Base-by-base conservation (phyloP, 2,329 filamentous ascomycete genomes). In the Onygenales sp. region DNA sequence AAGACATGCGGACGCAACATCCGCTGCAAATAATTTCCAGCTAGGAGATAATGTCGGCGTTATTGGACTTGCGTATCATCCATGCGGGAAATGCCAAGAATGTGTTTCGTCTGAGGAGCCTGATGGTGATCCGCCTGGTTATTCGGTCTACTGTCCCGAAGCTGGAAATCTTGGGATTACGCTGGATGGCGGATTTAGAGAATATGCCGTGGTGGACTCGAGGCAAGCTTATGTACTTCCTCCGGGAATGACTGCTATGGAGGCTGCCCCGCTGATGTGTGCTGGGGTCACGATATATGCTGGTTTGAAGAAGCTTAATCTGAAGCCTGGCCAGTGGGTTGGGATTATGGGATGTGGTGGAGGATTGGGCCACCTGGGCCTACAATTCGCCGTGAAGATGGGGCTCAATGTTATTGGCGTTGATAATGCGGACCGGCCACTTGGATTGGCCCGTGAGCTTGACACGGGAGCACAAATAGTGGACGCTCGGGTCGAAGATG, bases 181-280 rank as follows among this genome's bases (percentile, higher is more conserved):
- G 10, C 53, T 56, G 10, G 51, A 55, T 45, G 61, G 61, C 9
- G 61, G 61, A 11, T 63, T 61, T 40, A 53, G 53, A 27, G 61
- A 63, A 50, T 63, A 62, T 52, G 60, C 57, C 9, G 27, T 62
- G 4, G 61, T 59, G 1, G 61, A 63, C 51, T 52, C 59, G 39
- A 45, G 59, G 42, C 60, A 62, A 50, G 54, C 60, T 6, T 54
- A 51, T 27, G 21, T 44, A 53, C 61, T 49, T 39, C 72, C 68
- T 2, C 61, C 65, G 1, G 50, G 47, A 1, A 59, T 74, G 59
- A 61, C 59, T 2, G 62, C 67, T 4, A 67, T 68, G 3, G 67
- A 74, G 7, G 63, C 69, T 2, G 69, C 71, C 4, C 66, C 67
- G 21, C 58, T 75, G 43, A 74, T 73, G 70, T 73, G 70, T 48